Base-by-base conservation (phyloP, 2,329 filamentous ascomycete genomes). In the Trichoderma pleuroti region DNA sequence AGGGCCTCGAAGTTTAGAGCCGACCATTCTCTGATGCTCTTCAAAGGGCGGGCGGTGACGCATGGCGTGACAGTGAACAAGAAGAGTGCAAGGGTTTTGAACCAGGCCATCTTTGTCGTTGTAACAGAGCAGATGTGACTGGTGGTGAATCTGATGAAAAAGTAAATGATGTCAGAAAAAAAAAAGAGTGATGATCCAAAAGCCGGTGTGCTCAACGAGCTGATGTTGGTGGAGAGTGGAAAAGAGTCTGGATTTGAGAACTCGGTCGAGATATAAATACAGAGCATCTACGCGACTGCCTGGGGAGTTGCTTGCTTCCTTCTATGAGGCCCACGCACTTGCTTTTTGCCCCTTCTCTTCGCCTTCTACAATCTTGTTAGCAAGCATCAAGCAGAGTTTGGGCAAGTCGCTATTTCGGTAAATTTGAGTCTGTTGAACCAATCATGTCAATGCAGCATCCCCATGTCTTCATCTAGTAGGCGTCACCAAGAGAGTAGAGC, bases 1-100 rank as follows among this genome's bases (percentile, higher is more conserved):
- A 82, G 73, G 11, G 6, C 56, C 3, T 21, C 56, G 3, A 34
- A 18, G 46, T 81, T 72, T 66, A 71, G 54, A 61, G 62, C 42
- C 10, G 69, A 66, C 9, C 57, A 16, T n/a, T 11, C 12, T 39
- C 46, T 28, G 54, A 32, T 16, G 12, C 52, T 28, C 42, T 49
- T 61, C 57, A 72, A 60, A 34, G 74, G 61, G 26, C 42, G 11
- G 21, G 70, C 74, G n/a, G 60, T 32, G 49, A 60, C 30, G 26
- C 26, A 49, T 26, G 71, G 68, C 18, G 72, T 26, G 28, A 70
- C 69, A 12, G 72, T 39, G 24, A 71, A 63, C 56, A 75, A 61
- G 24, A 73, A 49, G 65, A 72, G 68, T 26, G 74, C 73, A 56
- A 76, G 68, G 21, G 57, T 74, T 60, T 73, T 75, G 46, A 62